Evolutionary conservation across 345 rosid species (phyloP), one percentile per base, ranked within the genome.

Genomic region (Murraya koenigii): DNA sequence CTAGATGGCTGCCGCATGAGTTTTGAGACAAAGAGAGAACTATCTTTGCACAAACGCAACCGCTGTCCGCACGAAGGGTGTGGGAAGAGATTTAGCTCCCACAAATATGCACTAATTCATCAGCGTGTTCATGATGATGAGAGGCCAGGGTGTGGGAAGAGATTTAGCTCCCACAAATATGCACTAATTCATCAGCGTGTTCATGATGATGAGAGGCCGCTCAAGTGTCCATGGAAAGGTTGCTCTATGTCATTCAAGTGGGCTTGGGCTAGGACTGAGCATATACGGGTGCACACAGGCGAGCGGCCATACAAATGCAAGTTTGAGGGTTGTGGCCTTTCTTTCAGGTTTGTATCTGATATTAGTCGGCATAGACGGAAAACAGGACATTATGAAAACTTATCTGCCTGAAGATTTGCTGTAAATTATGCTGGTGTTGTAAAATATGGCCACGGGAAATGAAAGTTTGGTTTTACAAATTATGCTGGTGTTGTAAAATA

Each of bases 191-290:
- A 96, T 78, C 95, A 90, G 69, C 94, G 97, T 6, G 99, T 96
- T 63, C 99, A 96, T 19, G 95, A 89, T 32, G 97, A 94, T 75
- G 91, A 90, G 8, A 84, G 97, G 82, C 99, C 99, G 15, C 89
- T 91, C 59, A 87, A 80, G 77, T 96, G 99, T 80, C 90, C 95
- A 0, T 96, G 97, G 98, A 78, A 94, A 79, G 99, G 93, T 30
- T 96, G 99, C 74, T 60, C 87, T n/a, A 89, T 88, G 97, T 85
- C 95, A 7, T 96, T 96, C 88, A 94, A 96, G 87, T 96, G 99
- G 99, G 97, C 94, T 7, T 96, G 99, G 99, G 99, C 99, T 17
- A 91, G 99, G 88, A 96, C 97, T 0, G 99, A 96, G 87, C 99
- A 96, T 84, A 84, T 94, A 66, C 86, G 99, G 67, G 89, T 96